Conservation (phyloP, 768 basidiomycete genomes). For the Pleurotus platypus region DNA sequence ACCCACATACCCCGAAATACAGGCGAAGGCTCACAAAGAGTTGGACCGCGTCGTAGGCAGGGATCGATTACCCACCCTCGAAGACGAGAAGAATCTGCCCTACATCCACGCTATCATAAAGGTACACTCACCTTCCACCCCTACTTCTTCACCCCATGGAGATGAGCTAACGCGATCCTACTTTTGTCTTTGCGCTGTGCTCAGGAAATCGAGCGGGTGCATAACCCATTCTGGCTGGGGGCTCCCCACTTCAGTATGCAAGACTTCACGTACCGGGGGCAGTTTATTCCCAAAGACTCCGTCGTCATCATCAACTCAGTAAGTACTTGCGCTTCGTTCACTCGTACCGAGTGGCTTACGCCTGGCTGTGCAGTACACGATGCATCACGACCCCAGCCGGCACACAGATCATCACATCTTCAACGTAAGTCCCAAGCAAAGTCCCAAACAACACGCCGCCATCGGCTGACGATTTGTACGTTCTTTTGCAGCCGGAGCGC, state of each 20-base stretch:
- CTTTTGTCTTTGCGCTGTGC: too few relatives aligned
- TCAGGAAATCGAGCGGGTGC: conserved; percentile 32
- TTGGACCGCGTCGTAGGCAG: conserved; percentile 27
- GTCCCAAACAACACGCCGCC: not conserved
- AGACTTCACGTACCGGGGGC: conserved; percentile 37
- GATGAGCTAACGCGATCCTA: too few relatives aligned
- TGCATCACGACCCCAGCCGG: conserved; percentile 31
- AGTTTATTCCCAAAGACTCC: conserved; percentile 36
- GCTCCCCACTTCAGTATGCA: conserved; percentile 33
- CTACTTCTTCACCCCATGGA: not conserved
- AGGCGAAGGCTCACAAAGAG: conserved; percentile 26
- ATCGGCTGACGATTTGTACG: not conserved
- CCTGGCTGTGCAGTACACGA: conserved; percentile 23
- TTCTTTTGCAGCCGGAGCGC: conserved; percentile 32
- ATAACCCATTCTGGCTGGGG: conserved; percentile 34
- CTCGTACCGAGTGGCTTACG: not conserved
- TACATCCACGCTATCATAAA: conserved; percentile 31
- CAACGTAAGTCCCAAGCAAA: conserved; percentile 15
- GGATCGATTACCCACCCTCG: conserved; percentile 22
- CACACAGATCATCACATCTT: conserved; percentile 36
- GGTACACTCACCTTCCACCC: conserved; percentile 11
- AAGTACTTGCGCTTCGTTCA: conserved; percentile 10
- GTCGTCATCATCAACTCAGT: conserved; percentile 36
- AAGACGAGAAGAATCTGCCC: conserved; percentile 30
- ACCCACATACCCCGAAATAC: conserved; percentile 24